Evolutionary conservation across 257 asterid species (phyloP), one percentile per base, ranked within the genome.

Genomic region (Sherardia arvensis): DNA sequence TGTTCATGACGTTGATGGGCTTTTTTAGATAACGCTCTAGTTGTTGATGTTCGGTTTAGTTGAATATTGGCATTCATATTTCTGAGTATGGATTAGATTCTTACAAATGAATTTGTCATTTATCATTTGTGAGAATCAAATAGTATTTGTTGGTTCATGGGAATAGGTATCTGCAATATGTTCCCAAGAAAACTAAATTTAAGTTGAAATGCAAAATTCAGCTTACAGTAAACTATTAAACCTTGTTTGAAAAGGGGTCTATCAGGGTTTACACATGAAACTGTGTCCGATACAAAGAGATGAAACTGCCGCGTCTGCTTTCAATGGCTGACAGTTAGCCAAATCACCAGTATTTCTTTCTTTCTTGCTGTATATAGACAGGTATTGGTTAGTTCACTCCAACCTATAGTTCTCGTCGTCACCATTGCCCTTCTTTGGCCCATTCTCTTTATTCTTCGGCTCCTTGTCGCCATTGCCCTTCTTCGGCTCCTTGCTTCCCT

Each of bases 271-370:
- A 64, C 76, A 73, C 62, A n/a, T 62, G 66, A 72, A 77, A 66
- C 61, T 72, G 62, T 48, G 64, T 62, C 76, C 59, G 66, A 56
- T 54, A 57, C 53, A 61, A 61, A 70, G 75, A 60, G 69, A 68
- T 66, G 75, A 67, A 67, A 76, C 75, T 71, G 65, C 48, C 59
- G 72, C 69, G 68, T 61, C 72, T 70, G 71, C 70, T 73, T 73
- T 69, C 67, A 65, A 71, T 65, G 54, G 40, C 33, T 63, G 34
- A n/a, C 27, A 54, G 57, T 77, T 66, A 65, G 71, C 69, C 75
- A 74, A 72, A 61, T 65, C 63, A 49, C 75, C 66, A 59, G 49
- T 73, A 58, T 61, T 62, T 29, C 10, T 34, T 58, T 28, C 23
- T 58, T 58, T 67, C 36, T 76, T 64, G 71, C 66, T 66, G 30